Conservation (phyloP, 176 grass and related monocot genomes). For the Zea luxurians region DNA sequence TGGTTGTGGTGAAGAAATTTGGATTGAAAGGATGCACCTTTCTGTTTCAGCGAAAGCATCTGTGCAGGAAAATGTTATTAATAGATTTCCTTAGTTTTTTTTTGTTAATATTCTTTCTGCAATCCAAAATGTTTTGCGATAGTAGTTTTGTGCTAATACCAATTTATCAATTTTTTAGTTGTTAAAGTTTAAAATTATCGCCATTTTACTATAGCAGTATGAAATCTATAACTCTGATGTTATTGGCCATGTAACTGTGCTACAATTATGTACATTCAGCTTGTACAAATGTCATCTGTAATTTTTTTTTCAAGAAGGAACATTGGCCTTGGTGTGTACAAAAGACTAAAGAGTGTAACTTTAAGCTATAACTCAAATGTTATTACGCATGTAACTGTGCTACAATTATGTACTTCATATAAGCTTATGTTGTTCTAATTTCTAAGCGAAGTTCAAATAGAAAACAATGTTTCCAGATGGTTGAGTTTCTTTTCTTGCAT, state of each 20-base stretch:
- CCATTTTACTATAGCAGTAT: background rate
- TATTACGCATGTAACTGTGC: too few species aligned
- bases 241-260: background rate
- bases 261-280: constrained; percentile 10
- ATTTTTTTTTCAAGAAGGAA: background rate
- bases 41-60: constrained; percentile 31
- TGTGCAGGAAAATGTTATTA: constrained; percentile 20
- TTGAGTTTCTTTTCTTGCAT: background rate
- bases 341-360: too few species aligned
- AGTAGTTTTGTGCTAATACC: constrained; percentile 15
- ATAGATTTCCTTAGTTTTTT: constrained; percentile 36
- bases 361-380: too few species aligned
- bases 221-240: background rate
- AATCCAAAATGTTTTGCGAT: constrained; percentile 21
- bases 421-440: too few species aligned
- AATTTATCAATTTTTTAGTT: constrained; percentile 12
- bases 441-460: too few species aligned
- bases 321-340: background rate
- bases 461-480: too few species aligned
- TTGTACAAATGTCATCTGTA: background rate
- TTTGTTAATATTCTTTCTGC: constrained; percentile 12
- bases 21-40: constrained; percentile 24
- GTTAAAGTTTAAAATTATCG: constrained; percentile 16
- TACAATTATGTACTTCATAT: too few species aligned
- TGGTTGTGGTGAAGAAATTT: constrained; percentile 26